These are phyloP conservation scores for Cardamine resedifolia DNA, from an alignment of 345 rosid genomes.

Conservation along the genomic window DNA sequence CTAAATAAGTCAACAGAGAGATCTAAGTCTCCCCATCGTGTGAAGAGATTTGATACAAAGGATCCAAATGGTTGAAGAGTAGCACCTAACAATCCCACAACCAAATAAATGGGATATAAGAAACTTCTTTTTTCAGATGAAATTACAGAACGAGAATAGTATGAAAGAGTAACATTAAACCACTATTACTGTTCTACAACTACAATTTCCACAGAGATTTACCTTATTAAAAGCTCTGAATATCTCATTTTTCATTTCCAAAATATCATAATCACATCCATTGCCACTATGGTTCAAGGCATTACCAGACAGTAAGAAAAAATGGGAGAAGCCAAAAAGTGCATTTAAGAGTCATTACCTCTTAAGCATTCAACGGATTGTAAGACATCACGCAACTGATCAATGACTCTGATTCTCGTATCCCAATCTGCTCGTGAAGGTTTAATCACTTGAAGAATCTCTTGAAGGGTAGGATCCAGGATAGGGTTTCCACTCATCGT, in stretches of 20 bases:
- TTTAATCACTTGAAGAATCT: constrained; percentile 53
- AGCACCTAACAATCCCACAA: constrained; percentile 57
- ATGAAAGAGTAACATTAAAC: neutral
- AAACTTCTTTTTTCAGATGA: neutral
- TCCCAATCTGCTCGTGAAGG: constrained; percentile 62
- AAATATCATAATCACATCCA: neutral
- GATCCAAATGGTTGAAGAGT: constrained; percentile 90
- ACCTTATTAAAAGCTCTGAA: neutral
- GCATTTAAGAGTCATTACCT: constrained; percentile 50
- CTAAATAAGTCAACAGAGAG: constrained; percentile 61
- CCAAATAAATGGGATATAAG: neutral
- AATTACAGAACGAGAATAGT: neutral
- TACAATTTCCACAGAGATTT: constrained; percentile 1
- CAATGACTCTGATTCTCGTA: constrained; percentile 46
- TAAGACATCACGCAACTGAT: constrained; percentile 54
- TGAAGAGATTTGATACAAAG: constrained; percentile 79
- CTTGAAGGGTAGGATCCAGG: constrained; percentile 55
- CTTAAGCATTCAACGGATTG: constrained; percentile 64
- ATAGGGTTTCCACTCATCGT: constrained; percentile 47
- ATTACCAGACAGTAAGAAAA: neutral
- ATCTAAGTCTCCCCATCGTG: constrained; percentile 80
- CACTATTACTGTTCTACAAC: constrained; percentile 1
- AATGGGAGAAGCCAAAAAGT: constrained; percentile 9
- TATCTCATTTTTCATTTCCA: neutral
- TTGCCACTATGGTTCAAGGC: neutral